These are phyloP conservation scores for Didymella exigua DNA, from an alignment of 2,329 filamentous ascomycete species.

Conservation along the genomic window DNA sequence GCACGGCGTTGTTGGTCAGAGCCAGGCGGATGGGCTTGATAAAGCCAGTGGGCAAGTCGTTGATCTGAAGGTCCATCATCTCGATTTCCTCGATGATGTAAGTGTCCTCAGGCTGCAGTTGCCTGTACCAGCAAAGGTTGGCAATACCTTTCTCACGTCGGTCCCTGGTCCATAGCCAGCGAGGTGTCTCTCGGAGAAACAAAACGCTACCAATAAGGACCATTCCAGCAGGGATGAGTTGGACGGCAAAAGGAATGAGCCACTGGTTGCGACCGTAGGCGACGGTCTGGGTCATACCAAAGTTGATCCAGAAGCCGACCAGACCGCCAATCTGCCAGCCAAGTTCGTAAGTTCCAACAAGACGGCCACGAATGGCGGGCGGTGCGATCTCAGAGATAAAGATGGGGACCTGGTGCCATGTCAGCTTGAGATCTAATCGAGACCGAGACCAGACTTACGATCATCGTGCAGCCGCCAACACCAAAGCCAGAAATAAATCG, in stretches of 20 bases:
- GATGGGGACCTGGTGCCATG: constrained; percentile 60
- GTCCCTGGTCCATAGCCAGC: constrained; percentile 53
- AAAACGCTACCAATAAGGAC: constrained; percentile 53
- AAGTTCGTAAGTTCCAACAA: constrained; percentile 57
- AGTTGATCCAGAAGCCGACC: constrained; percentile 54
- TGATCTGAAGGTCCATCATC: constrained; percentile 72
- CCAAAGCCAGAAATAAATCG: constrained; percentile 63
- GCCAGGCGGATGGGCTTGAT: constrained; percentile 60
- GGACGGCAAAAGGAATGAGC: constrained; percentile 62
- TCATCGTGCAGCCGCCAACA: constrained; percentile 55
- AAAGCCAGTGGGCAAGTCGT: constrained; percentile 73
- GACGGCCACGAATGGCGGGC: constrained; percentile 62
- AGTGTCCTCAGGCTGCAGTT: constrained; percentile 61
- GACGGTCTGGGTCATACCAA: constrained; percentile 53
- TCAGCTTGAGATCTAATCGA: background rate
- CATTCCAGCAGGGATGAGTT: constrained; percentile 69
- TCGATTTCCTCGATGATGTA: constrained; percentile 77
- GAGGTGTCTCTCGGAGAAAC: constrained; percentile 52
- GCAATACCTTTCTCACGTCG: constrained; percentile 49
- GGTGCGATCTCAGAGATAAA: constrained; percentile 65
- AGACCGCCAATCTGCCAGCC: constrained; percentile 57
- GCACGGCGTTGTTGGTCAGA: constrained; percentile 54
- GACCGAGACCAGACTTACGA: constrained; percentile 34
- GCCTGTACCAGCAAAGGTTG: constrained; percentile 67
- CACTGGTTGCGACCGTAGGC: constrained; percentile 52